Conservation (phyloP, 208 protist species). For the Leishmania amazonensis region DNA sequence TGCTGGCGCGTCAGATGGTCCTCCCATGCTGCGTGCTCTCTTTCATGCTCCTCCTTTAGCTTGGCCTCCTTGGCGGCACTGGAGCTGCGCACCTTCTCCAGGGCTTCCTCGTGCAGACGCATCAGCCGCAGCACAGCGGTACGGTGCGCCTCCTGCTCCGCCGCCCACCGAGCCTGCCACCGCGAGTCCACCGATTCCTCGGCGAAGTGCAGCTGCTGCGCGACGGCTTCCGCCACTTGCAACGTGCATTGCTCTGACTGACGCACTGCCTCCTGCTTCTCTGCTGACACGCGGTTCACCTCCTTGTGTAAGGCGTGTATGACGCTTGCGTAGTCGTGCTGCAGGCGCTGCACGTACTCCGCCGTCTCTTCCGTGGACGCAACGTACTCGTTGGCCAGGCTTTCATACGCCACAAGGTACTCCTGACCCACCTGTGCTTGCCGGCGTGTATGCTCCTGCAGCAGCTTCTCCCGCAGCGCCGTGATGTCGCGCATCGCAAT, state of each 20-base stretch:
- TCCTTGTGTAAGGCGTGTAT: conserved; percentile 35
- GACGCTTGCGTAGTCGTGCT: conserved; percentile 32
- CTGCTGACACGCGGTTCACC: conserved; percentile 22
- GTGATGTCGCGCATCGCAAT: conserved; percentile 62
- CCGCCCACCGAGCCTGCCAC: conserved; percentile 32
- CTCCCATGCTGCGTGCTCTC: conserved; percentile 31
- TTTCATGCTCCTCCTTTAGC: conserved; percentile 33
- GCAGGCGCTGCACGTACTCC: conserved; percentile 32
- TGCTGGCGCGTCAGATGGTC: conserved; percentile 13
- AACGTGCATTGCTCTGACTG: neutral
- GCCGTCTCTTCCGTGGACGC: conserved; percentile 26
- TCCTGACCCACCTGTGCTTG: conserved; percentile 41
- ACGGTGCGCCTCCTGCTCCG: conserved; percentile 34
- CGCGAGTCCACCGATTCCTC: conserved; percentile 27
- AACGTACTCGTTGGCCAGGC: conserved; percentile 31
- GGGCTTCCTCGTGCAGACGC: conserved; percentile 3
- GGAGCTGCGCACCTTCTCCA: conserved; percentile 26
- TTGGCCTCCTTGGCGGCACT: conserved; percentile 24
- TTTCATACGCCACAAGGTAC: conserved; percentile 36
- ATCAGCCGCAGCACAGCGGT: conserved; percentile 3
- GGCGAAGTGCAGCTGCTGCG: conserved; percentile 16
- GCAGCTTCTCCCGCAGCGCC: conserved; percentile 41
- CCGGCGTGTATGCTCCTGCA: conserved; percentile 38
- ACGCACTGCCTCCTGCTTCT: conserved; percentile 31
- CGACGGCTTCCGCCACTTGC: conserved; percentile 10